phyloP scores from a whole-genome alignment of 2,329 filamentous ascomycete genomes.

The Hypoxylon sp. region DNA sequence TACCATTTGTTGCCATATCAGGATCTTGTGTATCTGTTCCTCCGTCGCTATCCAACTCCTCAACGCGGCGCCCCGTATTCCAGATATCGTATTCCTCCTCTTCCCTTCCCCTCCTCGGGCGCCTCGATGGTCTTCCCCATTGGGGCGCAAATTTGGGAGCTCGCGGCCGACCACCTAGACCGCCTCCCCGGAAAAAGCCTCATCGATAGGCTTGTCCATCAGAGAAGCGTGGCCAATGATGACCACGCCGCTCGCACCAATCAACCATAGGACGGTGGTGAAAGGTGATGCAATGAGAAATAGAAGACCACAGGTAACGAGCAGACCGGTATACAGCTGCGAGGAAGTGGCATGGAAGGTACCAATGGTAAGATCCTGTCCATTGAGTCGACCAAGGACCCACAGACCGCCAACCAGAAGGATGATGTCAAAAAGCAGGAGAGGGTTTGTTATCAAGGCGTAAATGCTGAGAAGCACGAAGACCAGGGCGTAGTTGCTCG shows the following conservation, averaged over 20 bases:
- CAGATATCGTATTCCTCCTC: conserved; percentile 60
- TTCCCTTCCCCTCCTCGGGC: conserved; percentile 76
- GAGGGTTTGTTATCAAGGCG: conserved; percentile 88
- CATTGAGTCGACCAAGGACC: conserved; percentile 90
- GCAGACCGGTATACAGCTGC: conserved; percentile 92
- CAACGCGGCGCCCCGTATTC: conserved; percentile 62
- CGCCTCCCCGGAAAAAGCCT: conserved; percentile 99
- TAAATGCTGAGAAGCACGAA: conserved; percentile 98
- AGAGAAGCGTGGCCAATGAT: conserved; percentile 95
- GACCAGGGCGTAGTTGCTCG: conserved; percentile 96
- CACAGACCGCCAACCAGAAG: conserved; percentile 90
- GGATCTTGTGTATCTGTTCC: conserved; percentile 69
- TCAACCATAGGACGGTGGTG: conserved; percentile 90
- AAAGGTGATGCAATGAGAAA: conserved; percentile 89
- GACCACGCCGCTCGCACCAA: conserved; percentile 93
- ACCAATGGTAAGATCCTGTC: conserved; percentile 89
- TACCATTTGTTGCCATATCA: conserved; percentile 62
- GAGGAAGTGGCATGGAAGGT: conserved; percentile 86
- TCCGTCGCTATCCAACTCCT: conserved; percentile 77
- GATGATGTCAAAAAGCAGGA: conserved; percentile 92
- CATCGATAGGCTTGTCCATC: conserved; percentile 99
- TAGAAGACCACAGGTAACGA: conserved; percentile 86
- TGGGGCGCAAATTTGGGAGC: conserved; percentile 93
- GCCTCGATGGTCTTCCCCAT: conserved; percentile 99
- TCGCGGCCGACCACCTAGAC: conserved; percentile 99